Percentiles rank a stretch among this genome's conserved stretches.
Evolutionary conservation across 2,329 filamentous ascomycete genomes (phyloP).

Genomic region (Diaporthe capsici): DNA sequence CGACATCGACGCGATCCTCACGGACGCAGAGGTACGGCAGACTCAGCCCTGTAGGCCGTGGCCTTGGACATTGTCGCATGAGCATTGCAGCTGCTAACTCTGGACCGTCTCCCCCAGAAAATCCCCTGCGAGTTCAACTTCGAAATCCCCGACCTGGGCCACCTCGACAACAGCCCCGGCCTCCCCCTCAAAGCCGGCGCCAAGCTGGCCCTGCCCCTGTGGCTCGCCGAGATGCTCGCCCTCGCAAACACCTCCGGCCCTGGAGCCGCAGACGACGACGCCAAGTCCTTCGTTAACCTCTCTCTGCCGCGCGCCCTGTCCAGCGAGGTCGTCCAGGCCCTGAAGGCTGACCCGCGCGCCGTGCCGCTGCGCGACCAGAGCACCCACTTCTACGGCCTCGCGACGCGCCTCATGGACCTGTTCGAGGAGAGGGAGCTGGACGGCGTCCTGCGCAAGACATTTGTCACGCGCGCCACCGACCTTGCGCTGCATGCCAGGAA

Average conservation of each 20-base stretch:
- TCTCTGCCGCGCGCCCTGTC: conserved; percentile 85
- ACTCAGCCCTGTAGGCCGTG: neutral
- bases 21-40: conserved; percentile 78
- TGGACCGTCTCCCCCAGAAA: conserved; percentile 71
- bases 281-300: conserved; percentile 78
- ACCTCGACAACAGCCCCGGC: conserved; percentile 85
- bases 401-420: conserved; percentile 87
- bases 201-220: conserved; percentile 86
- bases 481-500: conserved; percentile 93
- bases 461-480: conserved; percentile 83
- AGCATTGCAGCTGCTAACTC: neutral
- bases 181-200: conserved; percentile 84
- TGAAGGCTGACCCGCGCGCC: conserved; percentile 90
- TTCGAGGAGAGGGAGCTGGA: conserved; percentile 88
- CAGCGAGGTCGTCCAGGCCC: conserved; percentile 85
- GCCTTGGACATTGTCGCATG: neutral
- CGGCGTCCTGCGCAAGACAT: conserved; percentile 81
- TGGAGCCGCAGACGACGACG: conserved; percentile 53
- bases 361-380: conserved; percentile 88
- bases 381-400: conserved; percentile 89
- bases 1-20: conserved; percentile 86
- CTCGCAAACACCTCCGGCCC: conserved; percentile 67
- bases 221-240: conserved; percentile 95
- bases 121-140: conserved; percentile 95
- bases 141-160: conserved; percentile 87